Conservation (phyloP, 2,329 filamentous ascomycete species). For the Tolypocladium pustulatum region DNA sequence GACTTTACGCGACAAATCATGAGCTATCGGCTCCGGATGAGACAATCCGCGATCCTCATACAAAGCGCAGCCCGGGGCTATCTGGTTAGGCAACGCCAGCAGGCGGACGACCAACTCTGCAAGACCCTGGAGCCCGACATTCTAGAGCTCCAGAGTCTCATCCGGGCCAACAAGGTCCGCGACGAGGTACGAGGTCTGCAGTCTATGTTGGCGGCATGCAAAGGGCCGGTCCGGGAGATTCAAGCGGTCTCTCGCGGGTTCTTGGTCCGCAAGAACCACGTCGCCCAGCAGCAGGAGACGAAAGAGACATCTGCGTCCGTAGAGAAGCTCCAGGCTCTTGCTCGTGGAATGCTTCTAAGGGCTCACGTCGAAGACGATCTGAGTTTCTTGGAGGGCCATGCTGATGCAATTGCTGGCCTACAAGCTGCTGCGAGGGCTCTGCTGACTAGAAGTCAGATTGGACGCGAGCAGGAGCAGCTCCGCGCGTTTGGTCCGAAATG, state of each 20-base stretch:
- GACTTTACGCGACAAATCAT: slow-evolving; percentile 79
- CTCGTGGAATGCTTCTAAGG: slow-evolving; percentile 57
- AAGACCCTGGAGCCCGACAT: slow-evolving; percentile 62
- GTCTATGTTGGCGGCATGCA: slow-evolving; percentile 50
- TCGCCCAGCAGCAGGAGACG: slow-evolving; percentile 45
- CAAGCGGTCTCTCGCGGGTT: slow-evolving; percentile 59
- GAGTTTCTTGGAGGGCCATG: slow-evolving; percentile 38
- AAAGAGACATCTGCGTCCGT: slow-evolving; percentile 40
- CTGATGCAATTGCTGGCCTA: slow-evolving; percentile 40
- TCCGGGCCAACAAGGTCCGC: slow-evolving; percentile 57
- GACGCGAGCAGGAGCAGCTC: slow-evolving; percentile 39
- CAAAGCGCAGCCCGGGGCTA: slow-evolving; percentile 73
- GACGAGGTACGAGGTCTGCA: slow-evolving; percentile 44
- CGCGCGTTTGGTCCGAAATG: slow-evolving; percentile 37
- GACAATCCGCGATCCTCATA: slow-evolving; percentile 64
- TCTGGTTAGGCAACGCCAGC: slow-evolving; percentile 54
- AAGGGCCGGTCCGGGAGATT: slow-evolving; percentile 53
- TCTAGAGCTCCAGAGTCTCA: slow-evolving; percentile 70
- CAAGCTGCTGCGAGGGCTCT: slow-evolving; percentile 59
- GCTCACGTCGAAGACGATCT: slow-evolving; percentile 43
- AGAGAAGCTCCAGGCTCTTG: slow-evolving; percentile 51
- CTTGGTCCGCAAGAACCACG: slow-evolving; percentile 47
- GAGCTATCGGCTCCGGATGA: slow-evolving; percentile 75
- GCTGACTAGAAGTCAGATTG: slow-evolving; percentile 45
- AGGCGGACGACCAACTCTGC: slow-evolving; percentile 55